Conservation (phyloP, 306 rosid species). For the Ziziphus jujuba region DNA sequence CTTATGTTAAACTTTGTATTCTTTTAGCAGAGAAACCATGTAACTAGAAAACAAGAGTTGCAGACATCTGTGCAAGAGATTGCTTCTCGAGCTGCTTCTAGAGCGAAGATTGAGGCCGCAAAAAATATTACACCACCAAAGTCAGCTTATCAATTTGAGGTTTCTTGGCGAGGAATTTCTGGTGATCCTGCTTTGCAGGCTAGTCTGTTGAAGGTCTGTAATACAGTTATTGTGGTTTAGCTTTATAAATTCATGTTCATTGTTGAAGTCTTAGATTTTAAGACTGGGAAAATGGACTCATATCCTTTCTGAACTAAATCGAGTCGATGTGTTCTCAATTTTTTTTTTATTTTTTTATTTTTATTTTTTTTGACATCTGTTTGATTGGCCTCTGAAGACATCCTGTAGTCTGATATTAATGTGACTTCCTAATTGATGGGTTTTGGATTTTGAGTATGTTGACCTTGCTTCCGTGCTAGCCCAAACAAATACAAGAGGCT, state of each 20-base stretch:
- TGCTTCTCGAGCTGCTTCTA: constrained; percentile 80
- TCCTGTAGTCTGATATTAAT: too few species aligned
- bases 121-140: constrained; percentile 65
- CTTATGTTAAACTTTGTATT: constrained; percentile 7
- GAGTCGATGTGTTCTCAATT: not conserved
- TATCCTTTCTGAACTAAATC: not conserved
- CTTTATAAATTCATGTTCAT: not conserved
- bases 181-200: constrained; percentile 68
- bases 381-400: too few species aligned
- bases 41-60: constrained; percentile 40
- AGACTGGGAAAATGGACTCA: not conserved
- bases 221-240: not conserved
- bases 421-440: too few species aligned
- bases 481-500: not conserved
- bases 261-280: not conserved
- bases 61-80: constrained; percentile 70
- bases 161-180: constrained; percentile 76
- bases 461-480: constrained; percentile 3
- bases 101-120: constrained; percentile 68
- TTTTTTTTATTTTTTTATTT: too few species aligned
- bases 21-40: constrained; percentile 50
- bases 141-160: constrained; percentile 93
- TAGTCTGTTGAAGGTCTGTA: constrained; percentile 62
- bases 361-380: too few species aligned
- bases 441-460: not conserved